phyloP scores from a whole-genome alignment of 192 early-diverging fungal genomes.

The Coemansia sp. region DNA sequence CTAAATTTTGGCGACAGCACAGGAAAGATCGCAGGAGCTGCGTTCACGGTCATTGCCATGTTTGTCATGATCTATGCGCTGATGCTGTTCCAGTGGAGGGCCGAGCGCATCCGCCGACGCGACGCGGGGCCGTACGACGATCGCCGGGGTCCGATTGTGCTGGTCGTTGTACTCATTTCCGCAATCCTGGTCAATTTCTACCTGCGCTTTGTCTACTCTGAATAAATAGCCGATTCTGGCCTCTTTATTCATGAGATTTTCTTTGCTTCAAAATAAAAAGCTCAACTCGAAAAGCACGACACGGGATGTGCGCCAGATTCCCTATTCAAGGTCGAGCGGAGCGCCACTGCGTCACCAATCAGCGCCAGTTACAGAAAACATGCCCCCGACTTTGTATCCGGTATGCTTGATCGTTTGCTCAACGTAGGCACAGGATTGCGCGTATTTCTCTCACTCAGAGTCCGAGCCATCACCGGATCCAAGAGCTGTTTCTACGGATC shows the following conservation, averaged over 20 bases:
- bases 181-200: slow-evolving; percentile 77
- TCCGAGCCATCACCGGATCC: not conserved
- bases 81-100: slow-evolving; percentile 73
- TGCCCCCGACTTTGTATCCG: not conserved
- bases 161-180: slow-evolving; percentile 66
- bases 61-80: slow-evolving; percentile 78
- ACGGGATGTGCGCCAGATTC: not conserved
- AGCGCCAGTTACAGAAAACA: not conserved
- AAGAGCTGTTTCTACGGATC: not conserved
- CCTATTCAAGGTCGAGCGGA: not conserved
- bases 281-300: no score
- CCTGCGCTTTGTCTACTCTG: slow-evolving; percentile 41
- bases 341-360: slow-evolving; percentile 6
- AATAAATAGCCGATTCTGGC: not conserved
- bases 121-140: slow-evolving; percentile 76
- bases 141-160: slow-evolving; percentile 67
- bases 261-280: no score
- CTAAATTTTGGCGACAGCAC: slow-evolving; percentile 81
- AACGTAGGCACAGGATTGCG: no score
- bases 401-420: not conserved
- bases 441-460: not conserved
- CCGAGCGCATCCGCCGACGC: slow-evolving; percentile 64
- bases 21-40: slow-evolving; percentile 64
- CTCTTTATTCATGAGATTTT: no score
- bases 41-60: slow-evolving; percentile 74